Evolutionary conservation across 2,329 filamentous ascomycete species (phyloP).

Genomic region (Talaromyces sp.): DNA sequence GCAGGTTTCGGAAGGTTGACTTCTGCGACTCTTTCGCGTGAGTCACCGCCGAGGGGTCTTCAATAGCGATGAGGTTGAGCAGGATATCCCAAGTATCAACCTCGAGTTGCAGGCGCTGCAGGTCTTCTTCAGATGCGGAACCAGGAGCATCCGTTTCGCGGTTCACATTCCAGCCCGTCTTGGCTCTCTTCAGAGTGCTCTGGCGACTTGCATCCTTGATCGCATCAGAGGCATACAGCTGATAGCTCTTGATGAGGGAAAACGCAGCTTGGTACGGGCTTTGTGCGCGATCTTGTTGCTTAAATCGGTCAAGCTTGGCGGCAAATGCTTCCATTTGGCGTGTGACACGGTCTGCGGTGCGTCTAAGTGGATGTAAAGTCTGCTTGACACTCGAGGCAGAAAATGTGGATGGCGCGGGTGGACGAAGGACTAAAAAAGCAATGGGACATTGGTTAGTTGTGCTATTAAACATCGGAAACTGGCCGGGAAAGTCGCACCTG

Average conservation of each 20-base stretch:
- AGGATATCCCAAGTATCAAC: slow-evolving; percentile 88
- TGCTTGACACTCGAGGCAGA: slow-evolving; percentile 47
- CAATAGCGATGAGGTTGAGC: slow-evolving; percentile 65
- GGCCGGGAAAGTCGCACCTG: slow-evolving; percentile 2
- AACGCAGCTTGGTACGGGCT: slow-evolving; percentile 59
- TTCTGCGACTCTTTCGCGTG: slow-evolving; percentile 37
- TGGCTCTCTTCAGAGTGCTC: slow-evolving; percentile 36
- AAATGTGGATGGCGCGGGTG: slow-evolving; percentile 28
- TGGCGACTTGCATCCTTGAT: slow-evolving; percentile 40
- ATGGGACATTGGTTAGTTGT: neutral
- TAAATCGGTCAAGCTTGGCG: slow-evolving; percentile 72
- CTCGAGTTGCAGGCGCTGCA: slow-evolving; percentile 70
- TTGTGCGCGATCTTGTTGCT: slow-evolving; percentile 46
- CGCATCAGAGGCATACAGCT: slow-evolving; percentile 50
- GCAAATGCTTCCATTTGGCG: slow-evolving; percentile 86
- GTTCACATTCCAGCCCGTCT: slow-evolving; percentile 24
- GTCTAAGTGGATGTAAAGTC: slow-evolving; percentile 57
- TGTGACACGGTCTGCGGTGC: slow-evolving; percentile 64
- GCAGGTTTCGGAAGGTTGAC: slow-evolving; percentile 39
- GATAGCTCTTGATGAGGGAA: slow-evolving; percentile 62
- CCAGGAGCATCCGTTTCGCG: slow-evolving; percentile 15
- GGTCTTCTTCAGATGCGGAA: slow-evolving; percentile 26
- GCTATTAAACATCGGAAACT: neutral
- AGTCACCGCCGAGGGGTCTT: slow-evolving; percentile 50
- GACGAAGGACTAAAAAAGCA: slow-evolving; percentile 11